A percentile compares a stretch with the other conserved stretches of the same genome.
Evolutionary conservation across 805 yeast genomes (phyloP).

Genomic region (Metschnikowia similis): DNA sequence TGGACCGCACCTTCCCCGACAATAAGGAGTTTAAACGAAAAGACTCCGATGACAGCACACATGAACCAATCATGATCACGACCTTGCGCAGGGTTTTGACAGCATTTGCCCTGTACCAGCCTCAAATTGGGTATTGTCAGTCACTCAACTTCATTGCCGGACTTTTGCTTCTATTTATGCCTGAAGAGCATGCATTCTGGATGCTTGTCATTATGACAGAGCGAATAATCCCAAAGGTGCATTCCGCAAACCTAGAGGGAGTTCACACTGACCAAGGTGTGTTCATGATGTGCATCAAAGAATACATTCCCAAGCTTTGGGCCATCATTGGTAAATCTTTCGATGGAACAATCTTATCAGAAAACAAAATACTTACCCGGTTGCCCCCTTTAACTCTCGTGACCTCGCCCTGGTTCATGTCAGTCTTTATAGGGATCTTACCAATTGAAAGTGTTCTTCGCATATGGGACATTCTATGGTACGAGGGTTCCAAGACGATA

Average conservation of each 20-base stretch:
- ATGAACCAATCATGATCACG: conserved; percentile 62
- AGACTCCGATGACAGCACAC: conserved; percentile 3
- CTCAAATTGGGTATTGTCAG: conserved; percentile 93
- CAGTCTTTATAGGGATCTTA: conserved; percentile 83
- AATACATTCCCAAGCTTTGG: conserved; percentile 84
- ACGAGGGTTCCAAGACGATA: conserved; percentile 83
- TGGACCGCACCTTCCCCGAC: conserved; percentile 93
- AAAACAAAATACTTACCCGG: conserved; percentile 56
- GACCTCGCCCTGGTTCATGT: conserved; percentile 98
- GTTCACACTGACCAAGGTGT: conserved; percentile 96
- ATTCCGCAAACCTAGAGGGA: conserved; percentile 85
- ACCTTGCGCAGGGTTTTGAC: conserved; percentile 75
- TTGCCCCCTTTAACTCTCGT: conserved; percentile 89
- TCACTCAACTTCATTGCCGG: conserved; percentile 92
- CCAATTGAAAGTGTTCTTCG: conserved; percentile 87
- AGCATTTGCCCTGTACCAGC: conserved; percentile 82
- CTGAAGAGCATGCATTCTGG: conserved; percentile 92
- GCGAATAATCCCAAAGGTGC: conserved; percentile 83
- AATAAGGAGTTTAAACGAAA: conserved; percentile 64
- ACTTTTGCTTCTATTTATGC: conserved; percentile 73
- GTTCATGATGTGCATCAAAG: conserved; percentile 77
- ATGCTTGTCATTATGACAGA: conserved; percentile 90
- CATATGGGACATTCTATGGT: conserved; percentile 93
- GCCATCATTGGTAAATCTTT: conserved; percentile 36
- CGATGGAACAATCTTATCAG: conserved; percentile 38